A percentile compares a stretch with the other conserved stretches of the same genome.
These are phyloP conservation scores for Acacia acuminata DNA, from an alignment of 306 rosid species.

Conservation along the genomic window DNA sequence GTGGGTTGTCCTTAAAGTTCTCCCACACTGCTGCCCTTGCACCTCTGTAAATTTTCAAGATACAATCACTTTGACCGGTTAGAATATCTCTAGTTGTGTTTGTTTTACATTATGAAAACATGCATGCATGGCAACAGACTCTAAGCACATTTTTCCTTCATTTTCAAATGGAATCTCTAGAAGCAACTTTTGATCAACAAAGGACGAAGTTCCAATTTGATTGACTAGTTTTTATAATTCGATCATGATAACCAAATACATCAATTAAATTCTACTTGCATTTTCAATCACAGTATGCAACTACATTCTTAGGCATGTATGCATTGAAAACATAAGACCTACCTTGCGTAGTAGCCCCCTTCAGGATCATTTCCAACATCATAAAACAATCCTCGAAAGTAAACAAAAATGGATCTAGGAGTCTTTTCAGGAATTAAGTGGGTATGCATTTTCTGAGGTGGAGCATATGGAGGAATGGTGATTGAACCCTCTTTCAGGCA, in stretches of 20 bases:
- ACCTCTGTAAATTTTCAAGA: slow-evolving; percentile 54
- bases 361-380: slow-evolving; percentile 95
- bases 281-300: slow-evolving; percentile 20
- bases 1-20: slow-evolving; percentile 92
- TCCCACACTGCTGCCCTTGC: slow-evolving; percentile 98
- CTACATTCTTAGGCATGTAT: not conserved
- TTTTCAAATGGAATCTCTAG: not conserved
- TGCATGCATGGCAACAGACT: slow-evolving; percentile 7
- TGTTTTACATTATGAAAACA: slow-evolving; percentile 7
- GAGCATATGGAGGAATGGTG: slow-evolving; percentile 87
- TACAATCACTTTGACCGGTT: slow-evolving; percentile 28
- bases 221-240: slow-evolving; percentile 20
- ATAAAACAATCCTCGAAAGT: slow-evolving; percentile 86
- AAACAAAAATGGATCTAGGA: slow-evolving; percentile 84
- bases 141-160: slow-evolving; percentile 10
- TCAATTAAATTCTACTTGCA: slow-evolving; percentile 2
- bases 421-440: slow-evolving; percentile 79
- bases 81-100: slow-evolving; percentile 18
- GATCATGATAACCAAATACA: slow-evolving; percentile 12
- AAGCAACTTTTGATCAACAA: slow-evolving; percentile 15
- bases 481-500: slow-evolving; percentile 86
- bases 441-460: slow-evolving; percentile 89
- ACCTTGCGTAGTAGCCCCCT: slow-evolving; percentile 97
- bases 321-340: slow-evolving; percentile 11
- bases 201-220: slow-evolving; percentile 5